phyloP scores from a whole-genome alignment of 2,329 filamentous ascomycete species.

The Lachnellula arida region DNA sequence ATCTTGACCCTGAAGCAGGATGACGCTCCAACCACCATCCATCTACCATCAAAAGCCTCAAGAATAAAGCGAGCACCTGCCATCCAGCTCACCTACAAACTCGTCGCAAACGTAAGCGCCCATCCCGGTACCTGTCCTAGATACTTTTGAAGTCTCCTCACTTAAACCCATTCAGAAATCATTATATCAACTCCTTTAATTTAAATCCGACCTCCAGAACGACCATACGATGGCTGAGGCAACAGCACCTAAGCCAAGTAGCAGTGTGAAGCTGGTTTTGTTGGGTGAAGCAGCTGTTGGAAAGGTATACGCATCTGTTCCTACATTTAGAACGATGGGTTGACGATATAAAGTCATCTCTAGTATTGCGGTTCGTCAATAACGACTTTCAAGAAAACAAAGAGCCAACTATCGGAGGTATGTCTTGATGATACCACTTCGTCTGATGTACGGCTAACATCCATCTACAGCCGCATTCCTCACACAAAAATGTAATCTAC shows the following conservation, averaged over 20 bases:
- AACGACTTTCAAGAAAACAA: conserved; percentile 99
- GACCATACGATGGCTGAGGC: conserved; percentile 61
- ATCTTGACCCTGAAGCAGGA: not conserved
- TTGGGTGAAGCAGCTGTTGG: conserved; percentile 96
- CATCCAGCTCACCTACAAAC: not conserved
- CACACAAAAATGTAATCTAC: conserved; percentile 97
- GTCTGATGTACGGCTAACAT: conserved; percentile 8
- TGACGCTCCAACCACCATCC: not conserved
- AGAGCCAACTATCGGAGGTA: conserved; percentile 97
- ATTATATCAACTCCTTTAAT: conserved; percentile 6
- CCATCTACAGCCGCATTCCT: conserved; percentile 75
- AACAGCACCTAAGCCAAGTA: conserved; percentile 86
- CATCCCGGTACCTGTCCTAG: not conserved
- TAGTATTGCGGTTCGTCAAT: conserved; percentile 97
- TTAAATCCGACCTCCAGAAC: not conserved
- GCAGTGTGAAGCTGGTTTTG: conserved; percentile 98
- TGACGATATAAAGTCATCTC: conserved; percentile 64
- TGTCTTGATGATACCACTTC: conserved; percentile 23
- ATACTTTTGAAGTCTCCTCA: not conserved
- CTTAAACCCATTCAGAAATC: not conserved
- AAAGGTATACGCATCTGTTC: conserved; percentile 60
- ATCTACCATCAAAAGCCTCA: conserved; percentile 1
- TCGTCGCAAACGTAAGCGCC: not conserved
- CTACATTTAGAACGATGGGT: not conserved
- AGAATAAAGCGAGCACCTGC: conserved; percentile 3